Percentiles rank a stretch among this genome's conserved stretches.
Conservation (phyloP, 2,329 filamentous ascomycete species). For the Pseudogymnoascus sp. region DNA sequence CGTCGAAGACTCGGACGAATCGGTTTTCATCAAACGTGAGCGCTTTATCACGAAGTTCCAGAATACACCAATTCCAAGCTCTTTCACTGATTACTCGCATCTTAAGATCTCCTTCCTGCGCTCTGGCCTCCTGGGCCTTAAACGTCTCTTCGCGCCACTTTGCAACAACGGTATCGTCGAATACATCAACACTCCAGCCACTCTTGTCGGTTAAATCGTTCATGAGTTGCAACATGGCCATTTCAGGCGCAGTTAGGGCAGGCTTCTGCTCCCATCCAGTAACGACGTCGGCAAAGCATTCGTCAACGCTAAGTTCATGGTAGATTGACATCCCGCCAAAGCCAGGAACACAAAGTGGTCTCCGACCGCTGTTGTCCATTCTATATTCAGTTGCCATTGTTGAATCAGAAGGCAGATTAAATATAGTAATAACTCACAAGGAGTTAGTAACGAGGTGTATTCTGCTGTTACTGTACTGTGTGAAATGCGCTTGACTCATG, state of each 20-base stretch:
- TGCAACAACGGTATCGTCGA: slow-evolving; percentile 16
- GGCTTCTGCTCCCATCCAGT: background rate
- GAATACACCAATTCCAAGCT: slow-evolving; percentile 14
- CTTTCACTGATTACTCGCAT: slow-evolving; percentile 10
- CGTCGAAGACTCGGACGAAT: slow-evolving; percentile 11
- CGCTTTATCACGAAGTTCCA: slow-evolving; percentile 15
- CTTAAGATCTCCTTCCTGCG: background rate
- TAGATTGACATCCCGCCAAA: background rate
- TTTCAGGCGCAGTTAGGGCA: background rate
- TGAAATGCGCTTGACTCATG: background rate
- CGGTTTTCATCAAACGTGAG: background rate
- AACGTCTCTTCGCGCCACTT: slow-evolving; percentile 19
- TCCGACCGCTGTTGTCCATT: background rate
- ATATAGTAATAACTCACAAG: background rate
- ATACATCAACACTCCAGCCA: background rate
- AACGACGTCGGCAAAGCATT: background rate
- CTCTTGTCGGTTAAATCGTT: background rate
- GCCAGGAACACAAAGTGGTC: background rate
- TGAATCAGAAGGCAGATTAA: background rate
- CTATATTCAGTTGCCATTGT: background rate
- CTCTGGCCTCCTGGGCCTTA: background rate
- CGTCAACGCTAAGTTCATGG: background rate
- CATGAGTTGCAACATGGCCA: background rate
- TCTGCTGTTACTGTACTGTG: background rate
- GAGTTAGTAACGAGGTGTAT: background rate